Base-by-base conservation (phyloP, 495 filamentous ascomycete genomes). In the Lasiosphaeria hispida region DNA sequence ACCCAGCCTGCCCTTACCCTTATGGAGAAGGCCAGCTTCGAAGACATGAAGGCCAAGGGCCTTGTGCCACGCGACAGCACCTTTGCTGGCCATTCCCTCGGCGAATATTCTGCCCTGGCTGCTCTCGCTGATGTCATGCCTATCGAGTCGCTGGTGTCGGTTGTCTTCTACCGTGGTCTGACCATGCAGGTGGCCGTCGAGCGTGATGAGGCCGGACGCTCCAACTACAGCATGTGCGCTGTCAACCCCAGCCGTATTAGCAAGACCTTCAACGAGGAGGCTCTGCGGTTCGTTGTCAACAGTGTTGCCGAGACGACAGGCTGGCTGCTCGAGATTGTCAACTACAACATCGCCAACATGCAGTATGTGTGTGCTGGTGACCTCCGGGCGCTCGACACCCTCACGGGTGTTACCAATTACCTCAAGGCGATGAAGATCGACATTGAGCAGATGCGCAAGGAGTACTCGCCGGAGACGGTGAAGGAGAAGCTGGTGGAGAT, bases 131-230 rank as follows among this genome's bases (percentile, higher is more conserved):
- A 99, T 64, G 95, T 99, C 72, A 96, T 99, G 87, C 95, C 95
- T 10, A 97, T 99, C 69, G 95, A 99, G 80, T 92, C 87, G 67
- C 83, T 99, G 69, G 94, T 99, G 0, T 96, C 94, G 0, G 94
- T 99, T 19, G 94, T 97, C 55, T 99, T 99, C 80, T 99, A 99
- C 78, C 90, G 94, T 67, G 94, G 94, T 67, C 79, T 99, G 61
- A 99, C 94, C 14, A 99, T 99, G 94, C 94, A 99, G 73, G 95
- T 99, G 48, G 94, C 94, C 39, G 94, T 99, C 63, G 95, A 97
- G 73, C 92, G 94, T 69, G 94, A 99, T 72, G 91, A 85, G 54
- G 76, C 84, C 57, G 94, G 94, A 51, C 89, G 94, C 42, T 96
- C 91, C 50, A 97, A 96, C 77, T 99, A 99, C 78, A 88, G 87